Percentiles rank a stretch among this genome's conserved stretches.
phyloP scores from a whole-genome alignment of 495 filamentous ascomycete genomes.

The Friedmanniomyces endolithicus region DNA sequence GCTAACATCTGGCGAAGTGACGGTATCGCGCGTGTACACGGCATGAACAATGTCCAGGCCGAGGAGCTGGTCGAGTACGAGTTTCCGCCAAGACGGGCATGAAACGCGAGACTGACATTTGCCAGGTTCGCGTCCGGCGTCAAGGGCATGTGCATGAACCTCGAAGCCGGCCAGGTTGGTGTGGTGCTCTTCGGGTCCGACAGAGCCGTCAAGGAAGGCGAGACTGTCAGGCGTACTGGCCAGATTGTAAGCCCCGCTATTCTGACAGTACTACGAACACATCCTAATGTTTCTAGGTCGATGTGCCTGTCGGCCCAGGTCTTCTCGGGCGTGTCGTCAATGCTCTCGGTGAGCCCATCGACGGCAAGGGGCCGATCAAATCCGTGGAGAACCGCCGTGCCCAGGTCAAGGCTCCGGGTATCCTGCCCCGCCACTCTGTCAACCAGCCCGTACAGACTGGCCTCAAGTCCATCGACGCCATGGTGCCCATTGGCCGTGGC shows the following conservation, averaged over 20 bases:
- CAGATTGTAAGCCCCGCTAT: constrained; percentile 66
- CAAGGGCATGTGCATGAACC: constrained; percentile 99
- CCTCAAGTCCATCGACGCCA: constrained; percentile 97
- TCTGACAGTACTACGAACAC: background rate
- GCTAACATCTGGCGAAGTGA: constrained; percentile 66
- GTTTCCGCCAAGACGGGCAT: background rate
- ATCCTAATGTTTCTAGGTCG: constrained; percentile 49
- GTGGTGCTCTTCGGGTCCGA: constrained; percentile 99
- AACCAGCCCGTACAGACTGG: constrained; percentile 98
- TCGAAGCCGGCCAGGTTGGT: constrained; percentile 99
- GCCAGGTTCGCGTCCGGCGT: constrained; percentile 91
- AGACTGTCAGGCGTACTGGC: constrained; percentile 98
- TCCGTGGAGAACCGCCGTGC: constrained; percentile 86
- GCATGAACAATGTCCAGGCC: constrained; percentile 99
- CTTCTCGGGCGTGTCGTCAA: constrained; percentile 97
- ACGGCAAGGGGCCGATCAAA: constrained; percentile 95
- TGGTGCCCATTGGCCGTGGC: constrained; percentile 99
- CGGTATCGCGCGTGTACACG: constrained; percentile 99
- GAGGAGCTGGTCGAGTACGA: constrained; percentile 99
- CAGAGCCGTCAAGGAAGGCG: constrained; percentile 98
- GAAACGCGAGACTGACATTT: constrained; percentile 31
- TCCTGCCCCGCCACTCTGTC: constrained; percentile 91
- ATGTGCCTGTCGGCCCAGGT: constrained; percentile 86
- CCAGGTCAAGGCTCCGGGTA: constrained; percentile 97
- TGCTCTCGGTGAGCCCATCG: constrained; percentile 96